These are phyloP conservation scores for Fermentozyma sake DNA, from an alignment of 1,139 yeast species.

Conservation along the genomic window DNA sequence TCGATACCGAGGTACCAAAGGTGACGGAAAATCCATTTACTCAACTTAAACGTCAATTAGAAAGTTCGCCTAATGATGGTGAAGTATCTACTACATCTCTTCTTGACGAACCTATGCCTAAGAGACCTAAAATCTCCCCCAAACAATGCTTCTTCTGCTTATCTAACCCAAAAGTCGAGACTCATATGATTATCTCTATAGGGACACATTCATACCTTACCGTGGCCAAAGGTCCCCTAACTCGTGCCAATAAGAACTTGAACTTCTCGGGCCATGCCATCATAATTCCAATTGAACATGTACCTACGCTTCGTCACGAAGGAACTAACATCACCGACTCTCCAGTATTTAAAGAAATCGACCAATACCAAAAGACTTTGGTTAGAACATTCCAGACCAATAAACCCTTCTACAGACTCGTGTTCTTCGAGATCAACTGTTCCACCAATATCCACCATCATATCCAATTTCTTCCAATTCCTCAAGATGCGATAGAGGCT, in stretches of 20 bases:
- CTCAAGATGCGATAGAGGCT: constrained; percentile 33
- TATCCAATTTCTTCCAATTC: constrained; percentile 60
- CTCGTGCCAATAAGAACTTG: constrained; percentile 40
- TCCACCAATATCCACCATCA: constrained; percentile 59
- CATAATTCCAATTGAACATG: constrained; percentile 77
- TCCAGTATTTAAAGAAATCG: constrained; percentile 24
- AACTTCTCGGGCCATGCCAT: constrained; percentile 79
- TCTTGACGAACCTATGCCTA: no score
- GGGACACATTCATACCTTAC: constrained; percentile 67
- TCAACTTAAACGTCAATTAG: constrained; percentile 2
- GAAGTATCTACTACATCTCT: no score
- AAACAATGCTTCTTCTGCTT: constrained; percentile 77
- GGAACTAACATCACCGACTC: constrained; percentile 13
- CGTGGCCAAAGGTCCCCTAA: constrained; percentile 82
- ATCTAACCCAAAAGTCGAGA: constrained; percentile 71
- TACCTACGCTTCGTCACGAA: constrained; percentile 38
- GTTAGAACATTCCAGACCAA: constrained; percentile 37
- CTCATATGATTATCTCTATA: constrained; percentile 77
- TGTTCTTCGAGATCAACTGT: constrained; percentile 61
- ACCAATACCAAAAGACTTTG: constrained; percentile 40
- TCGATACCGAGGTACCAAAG: constrained; percentile 10
- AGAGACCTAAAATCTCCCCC: constrained; percentile 38
- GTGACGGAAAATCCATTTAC: constrained; percentile 37
- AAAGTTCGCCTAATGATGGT: constrained; percentile 7
- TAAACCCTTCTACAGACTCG: constrained; percentile 37